Base-by-base conservation (phyloP, 164 flowering plant species). In the Litsea cubeba region DNA sequence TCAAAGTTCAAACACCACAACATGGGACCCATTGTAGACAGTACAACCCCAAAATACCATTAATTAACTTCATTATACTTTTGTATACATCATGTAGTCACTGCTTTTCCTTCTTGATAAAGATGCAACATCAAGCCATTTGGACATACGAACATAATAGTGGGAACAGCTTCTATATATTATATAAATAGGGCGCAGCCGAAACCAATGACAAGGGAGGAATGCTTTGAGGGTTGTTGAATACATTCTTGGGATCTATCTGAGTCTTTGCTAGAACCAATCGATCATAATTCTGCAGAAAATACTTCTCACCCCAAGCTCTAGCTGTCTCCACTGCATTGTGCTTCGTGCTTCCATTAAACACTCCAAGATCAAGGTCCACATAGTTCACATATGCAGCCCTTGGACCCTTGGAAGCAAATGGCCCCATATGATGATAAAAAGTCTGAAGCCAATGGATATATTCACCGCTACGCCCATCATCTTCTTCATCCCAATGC, bases 251-350 rank as follows among this genome's bases (percentile, higher is more conserved):
- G 0, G 88, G 92, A 77, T 88, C 92, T 12, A 87, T 79, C 10
- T 28, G 8, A 3, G 85, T 85, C 78, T 88, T 88, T 4, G 81
- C 85, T 71, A 50, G 75, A 24, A 88, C 90, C 81, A 88, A 70
- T 24, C 84, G 76, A n/a, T 88, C 87, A 60, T 76, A 88, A 74
- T 87, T 87, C 17, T 75, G 77, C 77, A 85, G 74, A 75, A 88
- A 88, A 77, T 88, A 88, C 79, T 81, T 88, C 78, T 85, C 88
- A 60, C 92, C 92, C 92, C 92, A 88, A 71, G n/a, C 75, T 69
- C 86, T 84, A 0, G 87, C 84, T 30, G 18, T 50, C 50, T 81
- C 72, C 66, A 79, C 84, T 15, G 73, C 69, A 50, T 76, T 68
- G 28, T 50, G 15, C 0, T 7, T 10, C 54, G 12, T 14, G 57